Percentiles rank a stretch among this genome's conserved stretches.
These are phyloP conservation scores for Penicillium salamii DNA, from an alignment of 495 filamentous ascomycete species.

Conservation along the genomic window DNA sequence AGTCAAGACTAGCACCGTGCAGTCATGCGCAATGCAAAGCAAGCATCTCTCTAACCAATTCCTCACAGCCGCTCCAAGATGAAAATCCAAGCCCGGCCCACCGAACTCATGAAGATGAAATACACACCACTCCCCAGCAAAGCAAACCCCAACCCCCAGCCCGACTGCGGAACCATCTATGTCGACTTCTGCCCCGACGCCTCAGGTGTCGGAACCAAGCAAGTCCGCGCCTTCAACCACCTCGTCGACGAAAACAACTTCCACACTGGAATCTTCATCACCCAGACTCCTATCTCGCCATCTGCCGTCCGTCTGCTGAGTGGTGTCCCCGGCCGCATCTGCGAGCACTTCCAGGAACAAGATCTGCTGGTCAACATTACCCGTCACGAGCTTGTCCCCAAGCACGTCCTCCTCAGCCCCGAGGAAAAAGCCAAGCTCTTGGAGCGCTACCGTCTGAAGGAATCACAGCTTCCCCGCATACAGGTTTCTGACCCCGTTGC, in stretches of 20 bases:
- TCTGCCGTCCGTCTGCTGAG: slow-evolving; percentile 69
- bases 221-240: slow-evolving; percentile 85
- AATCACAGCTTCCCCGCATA: slow-evolving; percentile 93
- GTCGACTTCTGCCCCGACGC: slow-evolving; percentile 82
- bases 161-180: slow-evolving; percentile 83
- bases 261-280: slow-evolving; percentile 86
- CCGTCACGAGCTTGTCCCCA: slow-evolving; percentile 93
- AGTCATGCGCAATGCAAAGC: neutral
- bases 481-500: slow-evolving; percentile 89
- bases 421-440: slow-evolving; percentile 85
- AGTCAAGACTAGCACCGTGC: neutral
- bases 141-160: slow-evolving; percentile 59
- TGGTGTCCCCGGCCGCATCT: slow-evolving; percentile 70
- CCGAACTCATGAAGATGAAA: slow-evolving; percentile 76
- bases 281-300: slow-evolving; percentile 73
- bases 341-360: slow-evolving; percentile 93
- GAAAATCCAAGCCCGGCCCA: slow-evolving; percentile 81
- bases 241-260: slow-evolving; percentile 72
- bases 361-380: slow-evolving; percentile 98
- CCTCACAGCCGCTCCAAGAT: slow-evolving; percentile 69
- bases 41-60: slow-evolving; percentile 24
- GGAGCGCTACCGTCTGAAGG: slow-evolving; percentile 89
- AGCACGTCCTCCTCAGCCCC: slow-evolving; percentile 82
- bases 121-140: slow-evolving; percentile 67
- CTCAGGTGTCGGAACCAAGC: slow-evolving; percentile 75